A percentile compares a stretch with the other conserved stretches of the same genome.
phyloP scores from a whole-genome alignment of 805 yeast species.

The Candida easanensis region DNA sequence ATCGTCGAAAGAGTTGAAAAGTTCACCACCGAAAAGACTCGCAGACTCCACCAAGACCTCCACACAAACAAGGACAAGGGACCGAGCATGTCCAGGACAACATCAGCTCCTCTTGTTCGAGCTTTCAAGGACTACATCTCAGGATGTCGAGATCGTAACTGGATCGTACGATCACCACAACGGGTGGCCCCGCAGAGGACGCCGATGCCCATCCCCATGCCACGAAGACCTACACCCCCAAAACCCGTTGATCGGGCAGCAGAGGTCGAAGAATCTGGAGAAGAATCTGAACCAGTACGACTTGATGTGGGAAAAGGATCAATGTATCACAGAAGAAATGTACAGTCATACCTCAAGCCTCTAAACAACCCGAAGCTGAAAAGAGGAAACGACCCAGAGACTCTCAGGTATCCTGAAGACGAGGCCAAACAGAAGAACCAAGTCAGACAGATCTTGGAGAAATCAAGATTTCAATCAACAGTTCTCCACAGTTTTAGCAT shows the following conservation, averaged over 20 bases:
- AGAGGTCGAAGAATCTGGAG: background rate
- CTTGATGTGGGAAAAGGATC: slow-evolving; percentile 30
- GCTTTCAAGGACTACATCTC: background rate
- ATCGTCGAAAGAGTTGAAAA: no score
- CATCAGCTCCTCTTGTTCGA: background rate
- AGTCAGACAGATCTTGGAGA: slow-evolving; percentile 7
- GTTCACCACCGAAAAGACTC: background rate
- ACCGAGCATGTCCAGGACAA: background rate
- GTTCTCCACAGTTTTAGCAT: slow-evolving; percentile 20
- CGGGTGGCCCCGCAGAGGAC: background rate
- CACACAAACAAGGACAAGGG: background rate
- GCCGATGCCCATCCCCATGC: background rate
- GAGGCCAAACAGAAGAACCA: slow-evolving; percentile 17
- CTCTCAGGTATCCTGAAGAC: slow-evolving; percentile 12
- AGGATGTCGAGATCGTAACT: slow-evolving; percentile 4
- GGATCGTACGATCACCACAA: slow-evolving; percentile 1
- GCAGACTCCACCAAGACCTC: background rate
- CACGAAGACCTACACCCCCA: background rate
- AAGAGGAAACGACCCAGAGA: slow-evolving; percentile 21
- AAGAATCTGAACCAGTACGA: slow-evolving; percentile 1
- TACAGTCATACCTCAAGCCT: slow-evolving; percentile 30
- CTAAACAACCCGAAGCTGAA: slow-evolving; percentile 25
- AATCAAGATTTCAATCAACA: slow-evolving; percentile 8
- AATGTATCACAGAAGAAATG: slow-evolving; percentile 25
- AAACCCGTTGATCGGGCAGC: background rate